A percentile compares a stretch with the other conserved stretches of the same genome.
Conservation (phyloP, 441 rosid species). For the Bocquillonia castaneifolia region DNA sequence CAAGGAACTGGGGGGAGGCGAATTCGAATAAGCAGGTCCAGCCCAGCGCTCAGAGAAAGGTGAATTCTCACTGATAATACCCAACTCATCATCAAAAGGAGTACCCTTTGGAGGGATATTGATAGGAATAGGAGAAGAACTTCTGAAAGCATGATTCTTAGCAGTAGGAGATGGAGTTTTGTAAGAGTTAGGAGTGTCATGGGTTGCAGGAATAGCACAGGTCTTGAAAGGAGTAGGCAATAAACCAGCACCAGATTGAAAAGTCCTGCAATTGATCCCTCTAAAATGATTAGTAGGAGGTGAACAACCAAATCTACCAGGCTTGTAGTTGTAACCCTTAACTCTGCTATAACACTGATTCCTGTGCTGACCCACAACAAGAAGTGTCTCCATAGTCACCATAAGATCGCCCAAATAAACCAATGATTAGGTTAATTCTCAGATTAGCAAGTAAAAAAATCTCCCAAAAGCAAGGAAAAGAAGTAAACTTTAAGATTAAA, state of each 20-base stretch:
- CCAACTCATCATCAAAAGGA: conserved; percentile 34
- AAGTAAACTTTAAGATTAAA: neutral
- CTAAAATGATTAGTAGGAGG: conserved; percentile 50
- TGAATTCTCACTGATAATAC: conserved; percentile 35
- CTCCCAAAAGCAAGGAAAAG: neutral
- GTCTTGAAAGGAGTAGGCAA: conserved; percentile 52
- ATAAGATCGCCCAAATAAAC: conserved; percentile 20
- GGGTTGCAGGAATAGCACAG: conserved; percentile 30
- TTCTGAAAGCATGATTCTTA: conserved; percentile 19
- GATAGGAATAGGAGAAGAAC: conserved; percentile 54
- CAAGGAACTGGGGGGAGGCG: conserved; percentile 83
- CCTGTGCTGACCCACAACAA: conserved; percentile 57
- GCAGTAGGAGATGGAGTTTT: conserved; percentile 37
- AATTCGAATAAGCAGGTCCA: conserved; percentile 94
- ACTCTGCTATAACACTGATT: conserved; percentile 43
- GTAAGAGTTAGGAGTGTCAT: conserved; percentile 27
- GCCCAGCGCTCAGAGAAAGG: conserved; percentile 84
- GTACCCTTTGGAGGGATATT: conserved; percentile 25
- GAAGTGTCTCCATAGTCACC: conserved; percentile 68
- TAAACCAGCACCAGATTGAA: conserved; percentile 68
- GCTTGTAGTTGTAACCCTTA: conserved; percentile 33
- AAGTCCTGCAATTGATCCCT: conserved; percentile 66
- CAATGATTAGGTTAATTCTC: neutral
- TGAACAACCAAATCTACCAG: conserved; percentile 44
- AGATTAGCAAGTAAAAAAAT: neutral